These are phyloP conservation scores for Chloris gayana DNA, from an alignment of 176 grass and related monocot genomes.

Conservation along the genomic window DNA sequence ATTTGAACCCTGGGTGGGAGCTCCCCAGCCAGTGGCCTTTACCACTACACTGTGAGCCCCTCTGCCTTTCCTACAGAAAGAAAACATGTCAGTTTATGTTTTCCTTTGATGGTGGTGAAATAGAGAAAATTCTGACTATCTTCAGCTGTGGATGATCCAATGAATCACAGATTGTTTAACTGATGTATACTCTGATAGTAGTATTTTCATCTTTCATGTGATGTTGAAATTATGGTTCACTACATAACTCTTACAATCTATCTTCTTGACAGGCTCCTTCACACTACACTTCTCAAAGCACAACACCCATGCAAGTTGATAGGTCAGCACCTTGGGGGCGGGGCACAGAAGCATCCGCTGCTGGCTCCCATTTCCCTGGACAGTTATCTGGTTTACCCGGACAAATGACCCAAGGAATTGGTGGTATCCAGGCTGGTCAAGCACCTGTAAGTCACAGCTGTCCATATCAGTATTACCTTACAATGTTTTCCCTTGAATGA, in stretches of 20 bases:
- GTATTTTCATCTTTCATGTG: not conserved
- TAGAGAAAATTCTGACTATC: not conserved
- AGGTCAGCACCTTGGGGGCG: constrained; percentile 70
- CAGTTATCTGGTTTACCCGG: constrained; percentile 59
- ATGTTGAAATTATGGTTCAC: constrained; percentile 4
- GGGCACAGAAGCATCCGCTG: constrained; percentile 47
- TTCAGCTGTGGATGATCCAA: not conserved
- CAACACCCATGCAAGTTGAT: constrained; percentile 61
- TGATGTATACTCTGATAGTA: not conserved
- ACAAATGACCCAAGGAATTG: constrained; percentile 61
- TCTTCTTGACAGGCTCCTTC: constrained; percentile 51
- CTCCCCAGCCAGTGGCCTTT: no score
- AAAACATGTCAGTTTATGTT: not conserved
- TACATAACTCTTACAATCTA: constrained; percentile 31
- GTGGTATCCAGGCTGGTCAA: constrained; percentile 53
- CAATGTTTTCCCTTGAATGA: not conserved
- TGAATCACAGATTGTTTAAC: not conserved
- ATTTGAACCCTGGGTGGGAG: no score
- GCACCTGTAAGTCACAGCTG: constrained; percentile 47
- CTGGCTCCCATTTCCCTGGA: constrained; percentile 58
- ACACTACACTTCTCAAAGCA: constrained; percentile 67
- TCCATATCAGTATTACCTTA: not conserved
- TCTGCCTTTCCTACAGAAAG: not conserved
- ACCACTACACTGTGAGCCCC: no score
- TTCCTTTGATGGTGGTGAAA: not conserved